Conservation (phyloP, 176 grass and related monocot species). For the Cocos nucifera region DNA sequence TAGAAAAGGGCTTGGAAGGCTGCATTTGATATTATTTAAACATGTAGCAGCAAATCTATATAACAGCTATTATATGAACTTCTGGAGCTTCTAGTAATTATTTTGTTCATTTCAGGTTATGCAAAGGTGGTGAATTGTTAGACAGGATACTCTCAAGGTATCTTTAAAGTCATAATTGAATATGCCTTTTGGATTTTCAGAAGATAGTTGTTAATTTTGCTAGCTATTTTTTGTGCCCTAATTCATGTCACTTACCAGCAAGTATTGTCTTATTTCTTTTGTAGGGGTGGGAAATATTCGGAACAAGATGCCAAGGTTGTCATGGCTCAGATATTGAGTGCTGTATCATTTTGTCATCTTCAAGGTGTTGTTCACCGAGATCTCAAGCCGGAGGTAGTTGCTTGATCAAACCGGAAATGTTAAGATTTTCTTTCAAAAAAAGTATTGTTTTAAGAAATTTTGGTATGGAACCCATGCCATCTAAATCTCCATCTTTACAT, state of each 20-base stretch:
- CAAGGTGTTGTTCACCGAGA: constrained; percentile 55
- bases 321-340: constrained; percentile 43
- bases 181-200: too few species aligned
- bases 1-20: too few species aligned
- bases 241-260: too few species aligned
- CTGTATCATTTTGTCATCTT: constrained; percentile 45
- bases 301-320: constrained; percentile 52
- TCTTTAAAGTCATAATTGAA: not conserved
- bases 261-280: not conserved
- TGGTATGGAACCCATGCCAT: too few species aligned
- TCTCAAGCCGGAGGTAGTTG: constrained; percentile 50
- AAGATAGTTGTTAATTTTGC: too few species aligned
- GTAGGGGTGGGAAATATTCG: constrained; percentile 47
- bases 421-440: not conserved
- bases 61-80: not conserved
- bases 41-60: too few species aligned
- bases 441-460: not conserved
- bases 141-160: constrained; percentile 46
- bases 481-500: not conserved
- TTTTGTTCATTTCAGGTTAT: constrained; percentile 35
- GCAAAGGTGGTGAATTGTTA: constrained; percentile 48
- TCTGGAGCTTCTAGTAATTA: not conserved
- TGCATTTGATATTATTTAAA: too few species aligned
- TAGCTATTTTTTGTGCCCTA: too few species aligned
- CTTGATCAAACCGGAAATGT: constrained; percentile 16